These are phyloP conservation scores for Centrapalus pauciflorus DNA, from an alignment of 129 eudicot species.

Conservation along the genomic window DNA sequence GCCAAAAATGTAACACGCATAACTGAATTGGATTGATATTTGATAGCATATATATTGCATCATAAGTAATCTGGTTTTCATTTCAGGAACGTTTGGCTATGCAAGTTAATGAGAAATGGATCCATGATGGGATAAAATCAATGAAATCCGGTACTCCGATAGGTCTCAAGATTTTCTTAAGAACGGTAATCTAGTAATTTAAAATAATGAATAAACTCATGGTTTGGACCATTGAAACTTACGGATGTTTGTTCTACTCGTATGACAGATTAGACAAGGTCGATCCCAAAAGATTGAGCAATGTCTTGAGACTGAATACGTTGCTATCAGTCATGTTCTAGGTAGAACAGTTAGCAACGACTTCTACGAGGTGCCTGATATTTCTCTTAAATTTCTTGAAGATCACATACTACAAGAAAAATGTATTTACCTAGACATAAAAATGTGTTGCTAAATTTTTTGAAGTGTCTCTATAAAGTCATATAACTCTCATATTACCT, in stretches of 20 bases:
- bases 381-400: not conserved
- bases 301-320: conserved; percentile 24
- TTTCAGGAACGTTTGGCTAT: conserved; percentile 27
- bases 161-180: conserved; percentile 38
- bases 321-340: conserved; percentile 16
- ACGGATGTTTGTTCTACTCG: not conserved
- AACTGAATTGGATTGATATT: not conserved
- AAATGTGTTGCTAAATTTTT: too few relatives aligned
- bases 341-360: conserved; percentile 18
- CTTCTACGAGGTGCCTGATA: conserved; percentile 25
- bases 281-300: conserved; percentile 17
- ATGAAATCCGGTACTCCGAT: conserved; percentile 35
- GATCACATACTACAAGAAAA: too few relatives aligned
- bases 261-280: conserved; percentile 31
- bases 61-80: too few relatives aligned
- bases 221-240: not conserved
- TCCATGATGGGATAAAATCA: conserved; percentile 27
- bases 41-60: not conserved
- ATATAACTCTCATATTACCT: too few relatives aligned
- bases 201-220: not conserved
- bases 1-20: not conserved
- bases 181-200: conserved; percentile 23
- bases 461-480: too few relatives aligned
- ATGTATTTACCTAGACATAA: too few relatives aligned
- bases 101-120: conserved; percentile 35